Conservation (phyloP, 345 rosid genomes). For the Eutrema yunnanense region DNA sequence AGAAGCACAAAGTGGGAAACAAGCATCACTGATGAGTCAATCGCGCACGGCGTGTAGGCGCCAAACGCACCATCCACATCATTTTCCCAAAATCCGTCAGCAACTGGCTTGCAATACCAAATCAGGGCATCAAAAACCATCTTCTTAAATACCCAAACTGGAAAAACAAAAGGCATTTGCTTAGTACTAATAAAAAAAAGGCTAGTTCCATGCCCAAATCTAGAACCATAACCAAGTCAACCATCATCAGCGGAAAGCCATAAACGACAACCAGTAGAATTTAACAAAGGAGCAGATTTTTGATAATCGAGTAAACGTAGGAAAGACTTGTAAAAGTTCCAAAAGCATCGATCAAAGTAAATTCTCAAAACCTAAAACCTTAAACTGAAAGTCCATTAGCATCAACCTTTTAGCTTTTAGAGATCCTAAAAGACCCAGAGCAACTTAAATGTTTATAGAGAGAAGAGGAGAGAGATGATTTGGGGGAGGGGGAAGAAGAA, state of each 20-base stretch:
- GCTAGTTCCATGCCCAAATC: neutral
- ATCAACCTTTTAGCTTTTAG: neutral
- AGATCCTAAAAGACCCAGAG: neutral
- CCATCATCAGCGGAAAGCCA: neutral
- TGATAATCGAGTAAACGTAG: neutral
- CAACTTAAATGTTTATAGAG: neutral
- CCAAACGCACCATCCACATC: slow-evolving; percentile 69
- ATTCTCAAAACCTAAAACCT: slow-evolving; percentile 1
- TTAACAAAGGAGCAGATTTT: neutral
- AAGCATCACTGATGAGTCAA: slow-evolving; percentile 57
- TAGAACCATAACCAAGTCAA: neutral
- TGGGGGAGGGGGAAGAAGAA: neutral
- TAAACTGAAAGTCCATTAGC: neutral
- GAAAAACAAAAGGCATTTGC: neutral
- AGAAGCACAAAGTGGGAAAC: slow-evolving; percentile 67
- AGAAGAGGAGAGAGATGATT: neutral
- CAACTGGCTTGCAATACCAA: slow-evolving; percentile 79
- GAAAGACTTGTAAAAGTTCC: neutral
- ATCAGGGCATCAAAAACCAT: slow-evolving; percentile 61
- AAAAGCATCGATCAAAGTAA: neutral
- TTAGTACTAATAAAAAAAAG: neutral
- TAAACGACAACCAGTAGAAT: neutral
- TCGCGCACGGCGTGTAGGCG: slow-evolving; percentile 64
- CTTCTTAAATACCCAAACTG: neutral
- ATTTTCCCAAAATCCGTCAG: slow-evolving; percentile 56